Conservation (phyloP, 31 red algal genomes). For the Bonnemaisonia californica region DNA sequence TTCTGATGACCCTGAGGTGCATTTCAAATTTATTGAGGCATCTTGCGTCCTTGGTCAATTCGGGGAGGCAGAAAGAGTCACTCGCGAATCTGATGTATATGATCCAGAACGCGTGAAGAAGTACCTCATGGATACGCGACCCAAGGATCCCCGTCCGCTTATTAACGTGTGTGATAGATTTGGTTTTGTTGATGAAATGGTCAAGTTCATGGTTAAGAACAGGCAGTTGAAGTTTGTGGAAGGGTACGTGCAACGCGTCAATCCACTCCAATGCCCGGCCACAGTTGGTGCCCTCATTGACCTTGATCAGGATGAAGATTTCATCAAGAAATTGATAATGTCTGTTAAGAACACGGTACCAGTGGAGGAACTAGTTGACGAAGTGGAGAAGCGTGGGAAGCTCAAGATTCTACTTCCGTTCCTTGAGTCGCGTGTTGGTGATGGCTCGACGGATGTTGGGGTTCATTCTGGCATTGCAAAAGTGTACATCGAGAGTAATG, state of each 20-base stretch:
- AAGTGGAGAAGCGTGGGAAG: slow-evolving; percentile 82
- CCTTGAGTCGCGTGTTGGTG: slow-evolving; percentile 91
- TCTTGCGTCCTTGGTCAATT: slow-evolving; percentile 86
- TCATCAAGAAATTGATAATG: slow-evolving; percentile 89
- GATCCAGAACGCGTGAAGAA: slow-evolving; percentile 95
- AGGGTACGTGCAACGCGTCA: slow-evolving; percentile 95
- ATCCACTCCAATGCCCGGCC: slow-evolving; percentile 81
- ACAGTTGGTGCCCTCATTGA: slow-evolving; percentile 93
- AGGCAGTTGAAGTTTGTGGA: slow-evolving; percentile 94
- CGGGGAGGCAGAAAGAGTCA: slow-evolving; percentile 93
- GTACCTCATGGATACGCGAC: slow-evolving; percentile 85
- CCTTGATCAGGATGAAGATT: slow-evolving; percentile 84
- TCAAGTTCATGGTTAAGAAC: slow-evolving; percentile 96
- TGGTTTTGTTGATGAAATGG: slow-evolving; percentile 96
- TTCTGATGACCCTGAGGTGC: slow-evolving; percentile 90
- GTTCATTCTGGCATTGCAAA: slow-evolving; percentile 97
- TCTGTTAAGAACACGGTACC: slow-evolving; percentile 95
- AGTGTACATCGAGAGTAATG: slow-evolving; percentile 94
- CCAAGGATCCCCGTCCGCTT: slow-evolving; percentile 92
- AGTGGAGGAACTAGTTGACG: slow-evolving; percentile 84
- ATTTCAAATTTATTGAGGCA: slow-evolving; percentile 97
- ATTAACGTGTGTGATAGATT: slow-evolving; percentile 99
- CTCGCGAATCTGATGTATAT: slow-evolving; percentile 87
- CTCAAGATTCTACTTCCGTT: slow-evolving; percentile 87
- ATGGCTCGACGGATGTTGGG: slow-evolving; percentile 86